Conservation (phyloP, 75 land plant genomes). For the Cryptomeria japonica region DNA sequence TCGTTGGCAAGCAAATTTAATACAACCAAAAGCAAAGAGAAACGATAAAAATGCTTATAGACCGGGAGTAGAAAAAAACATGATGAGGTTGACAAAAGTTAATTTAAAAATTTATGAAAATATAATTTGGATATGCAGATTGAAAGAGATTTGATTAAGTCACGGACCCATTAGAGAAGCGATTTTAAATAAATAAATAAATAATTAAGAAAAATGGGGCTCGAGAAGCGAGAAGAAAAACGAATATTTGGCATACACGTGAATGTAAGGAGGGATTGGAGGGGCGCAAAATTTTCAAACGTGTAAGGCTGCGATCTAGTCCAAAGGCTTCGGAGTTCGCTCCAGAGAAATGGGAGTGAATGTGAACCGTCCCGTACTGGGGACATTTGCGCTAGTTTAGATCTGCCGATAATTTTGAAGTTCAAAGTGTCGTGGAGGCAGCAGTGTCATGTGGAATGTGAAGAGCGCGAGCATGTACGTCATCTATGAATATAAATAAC, state of each 20-base stretch:
- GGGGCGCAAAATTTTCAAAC: no score
- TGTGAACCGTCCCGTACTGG: no score
- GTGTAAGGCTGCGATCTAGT: not conserved
- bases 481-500: not conserved
- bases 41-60: no score
- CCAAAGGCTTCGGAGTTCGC: no score
- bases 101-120: not conserved
- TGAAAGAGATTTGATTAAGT: not conserved
- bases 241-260: constrained; percentile 4
- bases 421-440: not conserved
- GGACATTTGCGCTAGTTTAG: no score
- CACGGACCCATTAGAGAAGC: not conserved
- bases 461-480: not conserved
- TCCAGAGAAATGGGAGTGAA: no score
- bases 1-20: no score
- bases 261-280: not conserved
- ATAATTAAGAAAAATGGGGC: not conserved
- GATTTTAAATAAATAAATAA: not conserved
- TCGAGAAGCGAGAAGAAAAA: not conserved
- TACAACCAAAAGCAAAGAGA: no score
- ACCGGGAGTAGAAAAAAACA: no score
- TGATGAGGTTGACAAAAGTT: not conserved
- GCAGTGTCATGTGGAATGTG: constrained; percentile 1
- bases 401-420: not conserved
- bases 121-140: not conserved